Evolutionary conservation across 2,329 filamentous ascomycete species (phyloP).

Genomic region (Massarina eburnea): DNA sequence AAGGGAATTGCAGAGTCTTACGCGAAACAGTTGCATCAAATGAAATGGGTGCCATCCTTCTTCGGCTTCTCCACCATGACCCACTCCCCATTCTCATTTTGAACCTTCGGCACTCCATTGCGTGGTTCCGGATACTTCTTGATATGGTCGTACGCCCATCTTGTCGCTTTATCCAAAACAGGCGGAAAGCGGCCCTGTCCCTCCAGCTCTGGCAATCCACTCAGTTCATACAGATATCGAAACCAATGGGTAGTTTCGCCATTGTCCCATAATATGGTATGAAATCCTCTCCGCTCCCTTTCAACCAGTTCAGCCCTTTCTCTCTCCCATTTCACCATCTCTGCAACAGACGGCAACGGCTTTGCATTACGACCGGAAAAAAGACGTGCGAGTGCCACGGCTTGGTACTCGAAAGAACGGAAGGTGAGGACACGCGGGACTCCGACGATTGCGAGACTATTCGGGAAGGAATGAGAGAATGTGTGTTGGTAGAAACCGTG

Average conservation of each 20-base stretch:
- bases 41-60: conserved; percentile 3
- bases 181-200: conserved; percentile 40
- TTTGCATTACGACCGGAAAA: conserved; percentile 48
- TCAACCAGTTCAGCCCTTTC: conserved; percentile 37
- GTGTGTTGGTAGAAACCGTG: conserved; percentile 45
- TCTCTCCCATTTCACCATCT: conserved; percentile 53
- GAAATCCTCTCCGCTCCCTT: conserved; percentile 49
- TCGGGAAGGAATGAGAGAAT: conserved; percentile 44
- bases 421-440: conserved; percentile 57
- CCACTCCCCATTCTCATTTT: conserved; percentile 5
- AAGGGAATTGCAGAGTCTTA: too few relatives aligned
- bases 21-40: too few relatives aligned
- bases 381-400: conserved; percentile 54
- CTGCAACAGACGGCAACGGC: conserved; percentile 45
- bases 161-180: conserved; percentile 15
- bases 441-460: conserved; percentile 53
- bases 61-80: conserved; percentile 1
- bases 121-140: conserved; percentile 21
- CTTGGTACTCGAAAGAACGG: conserved; percentile 60
- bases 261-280: conserved; percentile 56
- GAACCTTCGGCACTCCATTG: conserved; percentile 3
- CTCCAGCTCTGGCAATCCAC: conserved; percentile 52
- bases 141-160: conserved; percentile 41
- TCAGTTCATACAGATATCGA: conserved; percentile 49
- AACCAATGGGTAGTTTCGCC: conserved; percentile 56